phyloP scores from a whole-genome alignment of 2,329 filamentous ascomycete species.

The Rutstroemia sp. region DNA sequence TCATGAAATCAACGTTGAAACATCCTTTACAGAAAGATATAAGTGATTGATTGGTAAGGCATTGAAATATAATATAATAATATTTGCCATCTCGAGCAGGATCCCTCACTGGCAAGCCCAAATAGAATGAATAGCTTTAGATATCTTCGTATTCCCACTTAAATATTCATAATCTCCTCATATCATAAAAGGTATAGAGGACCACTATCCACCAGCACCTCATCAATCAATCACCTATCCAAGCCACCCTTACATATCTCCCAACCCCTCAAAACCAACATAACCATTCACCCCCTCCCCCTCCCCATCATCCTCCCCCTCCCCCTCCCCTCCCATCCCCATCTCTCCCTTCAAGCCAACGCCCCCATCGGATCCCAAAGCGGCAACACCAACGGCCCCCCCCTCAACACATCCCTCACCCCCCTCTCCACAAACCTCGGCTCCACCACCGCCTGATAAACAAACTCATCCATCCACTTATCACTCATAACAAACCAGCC shows the following conservation, averaged over 20 bases:
- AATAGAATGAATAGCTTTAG: background rate
- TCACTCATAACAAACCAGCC: slow-evolving; percentile 91
- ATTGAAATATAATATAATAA: background rate
- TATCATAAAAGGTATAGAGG: too few species aligned
- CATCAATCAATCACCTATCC: too few species aligned
- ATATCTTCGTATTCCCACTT: background rate
- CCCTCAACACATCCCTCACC: slow-evolving; percentile 35
- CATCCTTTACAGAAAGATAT: background rate
- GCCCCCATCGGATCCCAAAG: slow-evolving; percentile 78
- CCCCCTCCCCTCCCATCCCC: too few species aligned
- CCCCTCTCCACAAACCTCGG: slow-evolving; percentile 57
- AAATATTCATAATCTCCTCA: too few species aligned
- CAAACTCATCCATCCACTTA: slow-evolving; percentile 71
- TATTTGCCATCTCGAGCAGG: background rate
- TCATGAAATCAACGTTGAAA: background rate
- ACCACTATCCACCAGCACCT: too few species aligned
- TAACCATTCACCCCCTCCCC: too few species aligned
- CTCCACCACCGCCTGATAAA: slow-evolving; percentile 81
- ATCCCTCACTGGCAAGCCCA: background rate
- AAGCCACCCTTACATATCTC: too few species aligned
- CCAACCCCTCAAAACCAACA: too few species aligned
- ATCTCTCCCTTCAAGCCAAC: slow-evolving; percentile 47
- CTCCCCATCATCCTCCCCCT: too few species aligned
- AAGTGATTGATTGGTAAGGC: background rate
- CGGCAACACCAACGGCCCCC: slow-evolving; percentile 31